Percentiles rank a stretch among this genome's conserved stretches.
These are phyloP conservation scores for Colletotrichum aenigma DNA, from an alignment of 2,329 filamentous ascomycete species.

Conservation along the genomic window DNA sequence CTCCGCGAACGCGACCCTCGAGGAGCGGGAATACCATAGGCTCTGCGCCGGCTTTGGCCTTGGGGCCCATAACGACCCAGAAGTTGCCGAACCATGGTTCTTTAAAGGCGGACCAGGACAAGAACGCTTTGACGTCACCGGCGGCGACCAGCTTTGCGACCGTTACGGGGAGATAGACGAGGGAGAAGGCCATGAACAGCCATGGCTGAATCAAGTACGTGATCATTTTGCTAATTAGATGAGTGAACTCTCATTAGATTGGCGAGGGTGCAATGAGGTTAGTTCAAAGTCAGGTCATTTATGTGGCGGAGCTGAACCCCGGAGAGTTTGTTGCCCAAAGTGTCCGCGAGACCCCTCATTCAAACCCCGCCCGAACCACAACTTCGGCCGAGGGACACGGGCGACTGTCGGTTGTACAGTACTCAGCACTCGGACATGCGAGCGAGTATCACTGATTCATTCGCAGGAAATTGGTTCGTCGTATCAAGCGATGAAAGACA, in stretches of 20 bases:
- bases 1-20: constrained; percentile 38
- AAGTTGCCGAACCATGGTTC: constrained; percentile 58
- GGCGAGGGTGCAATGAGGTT: accelerated
- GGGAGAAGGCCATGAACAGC: constrained; percentile 46
- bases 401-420: background rate
- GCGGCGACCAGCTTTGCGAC: constrained; percentile 37
- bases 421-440: background rate
- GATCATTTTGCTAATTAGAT: background rate
- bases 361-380: background rate
- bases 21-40: constrained; percentile 49
- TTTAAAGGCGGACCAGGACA: constrained; percentile 35
- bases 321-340: background rate
- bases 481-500: background rate
- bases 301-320: background rate
- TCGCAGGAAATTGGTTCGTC: background rate
- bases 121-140: constrained; percentile 30
- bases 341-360: background rate
- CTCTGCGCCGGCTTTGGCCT: constrained; percentile 21
- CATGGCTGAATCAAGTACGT: constrained; percentile 36
- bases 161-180: constrained; percentile 48
- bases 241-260: accelerated
- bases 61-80: constrained; percentile 53
- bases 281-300: background rate
- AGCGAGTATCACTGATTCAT: background rate
- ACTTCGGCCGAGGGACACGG: background rate